Evolutionary conservation across 164 flowering plant species (phyloP).

Genomic region (Vitis rupestris): DNA sequence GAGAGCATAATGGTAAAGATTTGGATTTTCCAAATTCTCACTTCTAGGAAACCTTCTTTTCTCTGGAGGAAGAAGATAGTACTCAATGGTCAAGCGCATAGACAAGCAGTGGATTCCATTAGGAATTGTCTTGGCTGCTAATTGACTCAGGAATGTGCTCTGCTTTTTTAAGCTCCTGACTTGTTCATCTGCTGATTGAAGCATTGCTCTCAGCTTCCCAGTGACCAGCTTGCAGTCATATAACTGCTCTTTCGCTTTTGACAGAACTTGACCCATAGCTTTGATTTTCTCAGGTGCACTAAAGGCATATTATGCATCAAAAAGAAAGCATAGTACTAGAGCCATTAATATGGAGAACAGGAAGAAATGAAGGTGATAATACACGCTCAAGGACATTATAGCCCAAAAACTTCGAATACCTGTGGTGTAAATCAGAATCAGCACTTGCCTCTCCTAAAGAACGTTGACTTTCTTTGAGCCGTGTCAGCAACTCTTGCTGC

Average conservation of each 20-base stretch:
- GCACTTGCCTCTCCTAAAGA: slow-evolving; percentile 74
- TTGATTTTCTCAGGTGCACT: slow-evolving; percentile 85
- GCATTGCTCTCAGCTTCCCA: slow-evolving; percentile 94
- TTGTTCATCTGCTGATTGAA: slow-evolving; percentile 96
- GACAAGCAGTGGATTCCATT: slow-evolving; percentile 96
- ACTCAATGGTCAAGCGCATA: slow-evolving; percentile 91
- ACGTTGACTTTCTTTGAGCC: slow-evolving; percentile 89
- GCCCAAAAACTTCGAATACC: slow-evolving; percentile 38
- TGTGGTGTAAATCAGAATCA: slow-evolving; percentile 78
- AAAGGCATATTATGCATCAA: slow-evolving; percentile 7
- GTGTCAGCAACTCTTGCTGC: slow-evolving; percentile 54
- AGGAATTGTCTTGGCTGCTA: slow-evolving; percentile 96
- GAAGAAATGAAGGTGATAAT: slow-evolving; percentile 1
- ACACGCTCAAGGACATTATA: slow-evolving; percentile 1
- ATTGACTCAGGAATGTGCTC: slow-evolving; percentile 95
- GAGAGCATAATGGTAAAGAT: slow-evolving; percentile 88
- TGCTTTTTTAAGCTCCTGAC: slow-evolving; percentile 95
- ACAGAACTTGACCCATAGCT: slow-evolving; percentile 89
- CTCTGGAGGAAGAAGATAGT: slow-evolving; percentile 81
- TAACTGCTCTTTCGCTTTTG: slow-evolving; percentile 77
- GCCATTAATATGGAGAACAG: slow-evolving; percentile 1
- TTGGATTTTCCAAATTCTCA: slow-evolving; percentile 90
- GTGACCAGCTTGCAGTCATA: slow-evolving; percentile 93
- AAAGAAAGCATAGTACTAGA: neutral
- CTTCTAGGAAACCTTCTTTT: slow-evolving; percentile 84